phyloP scores from a whole-genome alignment of 2,329 filamentous ascomycete genomes.

The Phyllosticta citriasiana region DNA sequence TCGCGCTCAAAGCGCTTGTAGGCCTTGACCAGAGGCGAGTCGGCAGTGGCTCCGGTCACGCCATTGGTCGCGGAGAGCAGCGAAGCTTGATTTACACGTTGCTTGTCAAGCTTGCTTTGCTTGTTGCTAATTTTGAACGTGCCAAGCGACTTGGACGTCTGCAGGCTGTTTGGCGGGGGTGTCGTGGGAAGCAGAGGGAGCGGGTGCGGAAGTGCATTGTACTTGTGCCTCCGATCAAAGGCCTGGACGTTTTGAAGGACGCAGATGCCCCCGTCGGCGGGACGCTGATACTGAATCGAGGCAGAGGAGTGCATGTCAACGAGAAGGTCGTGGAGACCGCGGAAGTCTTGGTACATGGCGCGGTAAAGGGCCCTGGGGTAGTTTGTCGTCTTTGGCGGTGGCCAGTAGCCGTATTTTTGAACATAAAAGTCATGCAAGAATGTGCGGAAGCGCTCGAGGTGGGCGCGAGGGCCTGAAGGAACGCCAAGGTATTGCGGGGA shows the following conservation, averaged over 20 bases:
- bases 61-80: slow-evolving; percentile 41
- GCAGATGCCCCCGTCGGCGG: slow-evolving; percentile 58
- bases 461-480: slow-evolving; percentile 48
- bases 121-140: slow-evolving; percentile 24
- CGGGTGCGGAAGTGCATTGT: slow-evolving; percentile 51
- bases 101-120: slow-evolving; percentile 35
- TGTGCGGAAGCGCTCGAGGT: slow-evolving; percentile 62
- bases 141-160: slow-evolving; percentile 26
- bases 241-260: slow-evolving; percentile 56
- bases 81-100: background rate
- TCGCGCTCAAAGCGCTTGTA: slow-evolving; percentile 63
- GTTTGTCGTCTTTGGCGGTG: slow-evolving; percentile 43
- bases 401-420: slow-evolving; percentile 60
- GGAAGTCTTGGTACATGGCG: slow-evolving; percentile 59
- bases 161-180: slow-evolving; percentile 14
- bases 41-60: slow-evolving; percentile 24
- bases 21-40: slow-evolving; percentile 49
- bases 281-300: slow-evolving; percentile 41
- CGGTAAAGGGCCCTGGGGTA: slow-evolving; percentile 51
- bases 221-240: slow-evolving; percentile 55
- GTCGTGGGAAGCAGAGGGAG: slow-evolving; percentile 55
- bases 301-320: slow-evolving; percentile 51
- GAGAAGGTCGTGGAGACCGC: slow-evolving; percentile 59
- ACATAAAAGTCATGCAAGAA: slow-evolving; percentile 60
- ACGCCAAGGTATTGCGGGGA: slow-evolving; percentile 58